A percentile compares a stretch with the other conserved stretches of the same genome.
Conservation (phyloP, 2,329 filamentous ascomycete genomes). For the Aspergillus puulaauensis region DNA sequence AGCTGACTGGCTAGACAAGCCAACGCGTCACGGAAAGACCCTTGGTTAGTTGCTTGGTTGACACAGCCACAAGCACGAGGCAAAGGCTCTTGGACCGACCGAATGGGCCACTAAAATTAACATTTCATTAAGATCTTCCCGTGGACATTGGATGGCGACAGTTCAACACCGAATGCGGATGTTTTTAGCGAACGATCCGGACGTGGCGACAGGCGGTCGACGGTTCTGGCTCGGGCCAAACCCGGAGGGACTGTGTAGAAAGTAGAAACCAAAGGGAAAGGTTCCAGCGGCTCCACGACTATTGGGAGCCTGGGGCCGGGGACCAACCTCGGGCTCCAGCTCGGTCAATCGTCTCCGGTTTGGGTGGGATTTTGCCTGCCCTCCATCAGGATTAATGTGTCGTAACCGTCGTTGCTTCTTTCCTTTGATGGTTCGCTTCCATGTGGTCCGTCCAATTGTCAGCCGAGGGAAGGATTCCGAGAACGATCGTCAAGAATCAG, state of each 20-base stretch:
- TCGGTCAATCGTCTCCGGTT: conserved; percentile 8
- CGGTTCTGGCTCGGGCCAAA: conserved; percentile 10
- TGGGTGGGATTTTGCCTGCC: background rate
- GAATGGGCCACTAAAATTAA: background rate
- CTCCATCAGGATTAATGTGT: conserved; percentile 1
- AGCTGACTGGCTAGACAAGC: conserved; percentile 10
- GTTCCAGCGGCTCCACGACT: conserved; percentile 9
- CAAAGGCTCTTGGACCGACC: background rate
- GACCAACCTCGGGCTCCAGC: conserved; percentile 12
- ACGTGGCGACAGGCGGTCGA: conserved; percentile 1
- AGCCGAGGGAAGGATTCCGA: conserved; percentile 15
- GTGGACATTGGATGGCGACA: background rate
- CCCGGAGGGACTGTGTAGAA: background rate
- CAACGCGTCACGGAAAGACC: conserved; percentile 11
- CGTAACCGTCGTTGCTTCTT: background rate
- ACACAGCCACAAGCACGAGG: conserved; percentile 19
- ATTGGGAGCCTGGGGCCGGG: conserved; percentile 9
- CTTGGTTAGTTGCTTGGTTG: conserved; percentile 9
- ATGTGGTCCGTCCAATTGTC: conserved; percentile 15
- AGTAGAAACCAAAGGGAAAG: background rate
- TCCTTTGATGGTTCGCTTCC: conserved; percentile 5
- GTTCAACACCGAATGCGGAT: background rate
- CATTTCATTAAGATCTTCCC: conserved; percentile 2
- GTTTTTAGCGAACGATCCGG: conserved; percentile 2
- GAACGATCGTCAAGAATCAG: conserved; percentile 13